Conservation (phyloP, 2,329 filamentous ascomycete genomes). For the Aureobasidium pullulans region DNA sequence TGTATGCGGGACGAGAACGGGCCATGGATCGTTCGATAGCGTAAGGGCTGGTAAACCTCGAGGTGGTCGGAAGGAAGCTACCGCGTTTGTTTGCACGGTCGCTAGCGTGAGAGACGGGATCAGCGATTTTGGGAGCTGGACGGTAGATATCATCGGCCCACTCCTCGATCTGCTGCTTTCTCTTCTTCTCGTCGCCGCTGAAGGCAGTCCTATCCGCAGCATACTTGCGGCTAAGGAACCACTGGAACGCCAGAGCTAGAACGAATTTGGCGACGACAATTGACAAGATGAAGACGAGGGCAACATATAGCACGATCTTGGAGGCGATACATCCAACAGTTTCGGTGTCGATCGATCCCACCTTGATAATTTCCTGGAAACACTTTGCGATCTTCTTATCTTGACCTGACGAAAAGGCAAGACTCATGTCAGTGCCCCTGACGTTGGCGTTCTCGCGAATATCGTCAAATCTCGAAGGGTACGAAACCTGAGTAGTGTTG, state of each 20-base stretch:
- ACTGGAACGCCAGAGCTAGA: conserved; percentile 88
- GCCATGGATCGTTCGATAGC: conserved; percentile 57
- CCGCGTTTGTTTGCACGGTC: conserved; percentile 72
- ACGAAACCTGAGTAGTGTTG: conserved; percentile 68
- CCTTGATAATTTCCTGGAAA: conserved; percentile 88
- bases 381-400: conserved; percentile 83
- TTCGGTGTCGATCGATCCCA: conserved; percentile 91
- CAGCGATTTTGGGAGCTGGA: conserved; percentile 72
- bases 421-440: conserved; percentile 80
- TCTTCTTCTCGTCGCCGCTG: conserved; percentile 70
- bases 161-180: conserved; percentile 90
- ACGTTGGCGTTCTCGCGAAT: conserved; percentile 65
- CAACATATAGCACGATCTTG: conserved; percentile 91
- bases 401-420: conserved; percentile 67
- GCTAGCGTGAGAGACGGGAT: conserved; percentile 54
- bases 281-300: conserved; percentile 81
- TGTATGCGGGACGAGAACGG: conserved; percentile 54
- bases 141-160: conserved; percentile 98
- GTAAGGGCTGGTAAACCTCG: conserved; percentile 87
- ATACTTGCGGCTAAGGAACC: conserved; percentile 86
- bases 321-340: conserved; percentile 96
- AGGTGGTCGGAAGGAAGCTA: conserved; percentile 89
- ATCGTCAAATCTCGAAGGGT: conserved; percentile 71
- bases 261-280: conserved; percentile 81
- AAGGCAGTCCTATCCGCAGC: conserved; percentile 80